Base-by-base conservation (phyloP, 495 filamentous ascomycete genomes). In the Hyaloscypha hepaticicola region DNA sequence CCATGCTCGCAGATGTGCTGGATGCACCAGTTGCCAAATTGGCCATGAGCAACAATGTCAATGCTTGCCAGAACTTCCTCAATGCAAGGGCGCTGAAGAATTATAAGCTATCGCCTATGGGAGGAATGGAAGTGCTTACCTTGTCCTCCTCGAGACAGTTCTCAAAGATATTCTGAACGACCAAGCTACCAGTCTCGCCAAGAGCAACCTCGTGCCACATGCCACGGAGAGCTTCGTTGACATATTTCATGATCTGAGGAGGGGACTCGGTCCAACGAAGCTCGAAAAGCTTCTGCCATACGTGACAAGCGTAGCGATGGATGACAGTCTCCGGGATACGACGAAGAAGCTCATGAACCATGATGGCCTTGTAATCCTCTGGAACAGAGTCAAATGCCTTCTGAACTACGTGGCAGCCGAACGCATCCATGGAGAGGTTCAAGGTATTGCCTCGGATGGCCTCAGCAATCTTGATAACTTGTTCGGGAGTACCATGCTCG, bases 211-310 rank as follows among this genome's bases (percentile, higher is more conserved):
- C 94, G 70, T 98, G 94, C 95, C 95, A 99, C 92, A 97, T 97
- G 58, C 94, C 95, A 65, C 86, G 85, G 31, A 99, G 82, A 33
- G 95, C 89, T 67, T 99, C 95, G 72, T 99, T 99, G 73, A 99
- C 95, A 70, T 93, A 96, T 70, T 89, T 90, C 95, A 99, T 98
- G 75, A 99, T 96, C 75, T 97, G 93, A 24, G 95, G 95, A 16
- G 95, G 96, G 60, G 93, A 91, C 63, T 92, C 90, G 65, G 85
- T 90, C 95, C 95, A 99, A 66, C 95, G 87, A 72, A 99, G 82
- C 76, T 99, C 95, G 68, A 99, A 99, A n/a, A 99, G 85, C 80
- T 99, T 99, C 81, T 99, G 95, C 95, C 95, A 99, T 67, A 99
- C 95, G 74, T 99, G 95, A 67, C 95, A 99, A 59, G 95, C 93